Conservation (phyloP, 331 rosid species). For the Malus hybrid region DNA sequence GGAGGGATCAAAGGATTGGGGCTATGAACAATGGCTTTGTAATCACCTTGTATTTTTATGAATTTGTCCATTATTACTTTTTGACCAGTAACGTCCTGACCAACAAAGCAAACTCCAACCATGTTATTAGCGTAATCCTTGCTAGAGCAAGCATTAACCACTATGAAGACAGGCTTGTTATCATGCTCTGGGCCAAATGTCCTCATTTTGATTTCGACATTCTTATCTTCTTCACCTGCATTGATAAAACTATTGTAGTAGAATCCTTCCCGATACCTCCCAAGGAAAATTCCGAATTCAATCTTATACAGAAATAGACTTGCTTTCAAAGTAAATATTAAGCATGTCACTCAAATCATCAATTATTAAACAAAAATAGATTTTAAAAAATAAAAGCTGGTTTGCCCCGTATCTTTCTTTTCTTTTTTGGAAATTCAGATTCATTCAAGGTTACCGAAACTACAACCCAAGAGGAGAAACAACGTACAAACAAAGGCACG, state of each 20-base stretch:
- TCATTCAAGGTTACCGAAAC: too few species aligned
- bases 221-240: constrained; percentile 98
- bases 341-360: neutral
- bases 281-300: neutral
- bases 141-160: constrained; percentile 99
- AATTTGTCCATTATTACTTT: constrained; percentile 96
- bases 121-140: constrained; percentile 72
- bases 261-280: neutral
- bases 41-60: constrained; percentile 90
- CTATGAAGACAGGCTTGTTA: constrained; percentile 60
- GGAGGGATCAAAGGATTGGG: constrained; percentile 97
- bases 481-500: too few species aligned
- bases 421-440: too few species aligned
- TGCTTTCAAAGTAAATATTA: constrained; percentile 21
- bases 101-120: constrained; percentile 97
- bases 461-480: too few species aligned
- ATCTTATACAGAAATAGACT: constrained; percentile 12
- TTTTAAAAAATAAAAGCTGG: too few species aligned
- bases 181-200: constrained; percentile 64
- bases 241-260: constrained; percentile 29
- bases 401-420: too few species aligned
- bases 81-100: constrained; percentile 95
- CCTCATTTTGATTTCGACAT: constrained; percentile 84
- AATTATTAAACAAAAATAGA: neutral
- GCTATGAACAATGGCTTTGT: constrained; percentile 89